Base-by-base conservation (phyloP, 257 asterid genomes). In the Solanum phureja region DNA sequence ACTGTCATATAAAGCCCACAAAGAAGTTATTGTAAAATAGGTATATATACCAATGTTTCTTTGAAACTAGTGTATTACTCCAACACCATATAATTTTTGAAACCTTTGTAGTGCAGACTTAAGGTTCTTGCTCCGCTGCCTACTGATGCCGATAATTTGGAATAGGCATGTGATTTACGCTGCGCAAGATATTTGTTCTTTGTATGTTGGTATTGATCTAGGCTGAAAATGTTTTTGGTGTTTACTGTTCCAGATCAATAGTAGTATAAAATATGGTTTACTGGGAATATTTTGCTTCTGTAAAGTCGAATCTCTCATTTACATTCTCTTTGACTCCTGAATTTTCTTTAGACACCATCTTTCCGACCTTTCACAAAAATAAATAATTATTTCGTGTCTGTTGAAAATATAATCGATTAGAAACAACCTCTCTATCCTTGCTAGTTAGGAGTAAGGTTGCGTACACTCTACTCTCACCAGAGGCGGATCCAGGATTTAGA, bases 1-100 rank as follows among this genome's bases (percentile, higher is more conserved):
- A 86, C 94, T 96, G 76, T 96, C 98, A 11, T 95, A 95, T 88
- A 95, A 96, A 92, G 98, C 98, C 87, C 98, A 96, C 92, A 94
- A 92, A 91, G 94, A 94, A 88, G 94, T 95, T 89, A 64, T 92
- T 52, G 92, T 89, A 24, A 93, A 93, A 92, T 94, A 95, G 96
- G 94, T 92, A 90, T 84, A 27, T 91, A 90, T 84, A 18, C 64
- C 87, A 87, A 31, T 29, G 46, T 71, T 83, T 71, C 83, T 21
- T 74, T 29, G 12, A 40, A 76, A 76, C 34, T 11, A 29, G 29
- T 81, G 24, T 49, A 56, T 60, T 23, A 9, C 13, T 62, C 31
- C 12, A 19, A 34, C 29, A 73, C 46, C 46, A 18, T 34, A 7
- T 19, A 34, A 18, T 18, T 34, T 34, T 35, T 73, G 49, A 73